phyloP scores from a whole-genome alignment of 495 filamentous ascomycete genomes.

The Alectoria sarmentosa region DNA sequence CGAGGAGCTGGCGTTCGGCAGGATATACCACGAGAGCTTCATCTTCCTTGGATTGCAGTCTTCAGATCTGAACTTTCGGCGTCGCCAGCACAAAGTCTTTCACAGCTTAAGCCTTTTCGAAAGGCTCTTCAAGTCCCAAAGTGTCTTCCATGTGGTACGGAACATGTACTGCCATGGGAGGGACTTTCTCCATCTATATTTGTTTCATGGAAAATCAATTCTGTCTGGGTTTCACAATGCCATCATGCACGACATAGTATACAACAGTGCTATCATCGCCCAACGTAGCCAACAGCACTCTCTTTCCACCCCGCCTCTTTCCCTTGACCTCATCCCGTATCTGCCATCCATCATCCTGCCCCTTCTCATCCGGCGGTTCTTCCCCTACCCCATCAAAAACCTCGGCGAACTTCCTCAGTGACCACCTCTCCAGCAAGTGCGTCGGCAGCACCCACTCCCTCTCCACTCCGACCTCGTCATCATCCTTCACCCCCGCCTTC shows the following conservation, averaged over 20 bases:
- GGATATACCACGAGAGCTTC: conserved; percentile 17
- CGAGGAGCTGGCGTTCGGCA: conserved; percentile 10
- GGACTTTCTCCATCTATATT: neutral
- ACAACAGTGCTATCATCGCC: conserved; percentile 86
- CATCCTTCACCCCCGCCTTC: conserved; percentile 44
- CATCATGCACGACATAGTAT: conserved; percentile 93
- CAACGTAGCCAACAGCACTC: conserved; percentile 73
- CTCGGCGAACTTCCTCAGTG: conserved; percentile 60
- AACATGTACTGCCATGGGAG: neutral
- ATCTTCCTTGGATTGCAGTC: conserved; percentile 5
- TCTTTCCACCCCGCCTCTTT: conserved; percentile 45
- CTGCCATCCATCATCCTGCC: conserved; percentile 21
- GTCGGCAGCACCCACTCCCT: conserved; percentile 85
- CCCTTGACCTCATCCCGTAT: conserved; percentile 30
- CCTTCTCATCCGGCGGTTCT: conserved; percentile 32
- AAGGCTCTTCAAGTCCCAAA: neutral
- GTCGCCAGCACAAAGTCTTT: too few species aligned
- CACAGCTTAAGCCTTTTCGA: neutral
- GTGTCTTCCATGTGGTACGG: neutral
- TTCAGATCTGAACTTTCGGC: neutral
- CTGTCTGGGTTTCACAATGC: conserved; percentile 90
- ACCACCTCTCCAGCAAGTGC: conserved; percentile 77
- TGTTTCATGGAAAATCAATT: conserved; percentile 52
- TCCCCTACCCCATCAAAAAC: conserved; percentile 70
- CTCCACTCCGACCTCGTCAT: conserved; percentile 47